Evolutionary conservation across 352 stramenopile species (phyloP).

Genomic region (Phytophthora sansomeana): DNA sequence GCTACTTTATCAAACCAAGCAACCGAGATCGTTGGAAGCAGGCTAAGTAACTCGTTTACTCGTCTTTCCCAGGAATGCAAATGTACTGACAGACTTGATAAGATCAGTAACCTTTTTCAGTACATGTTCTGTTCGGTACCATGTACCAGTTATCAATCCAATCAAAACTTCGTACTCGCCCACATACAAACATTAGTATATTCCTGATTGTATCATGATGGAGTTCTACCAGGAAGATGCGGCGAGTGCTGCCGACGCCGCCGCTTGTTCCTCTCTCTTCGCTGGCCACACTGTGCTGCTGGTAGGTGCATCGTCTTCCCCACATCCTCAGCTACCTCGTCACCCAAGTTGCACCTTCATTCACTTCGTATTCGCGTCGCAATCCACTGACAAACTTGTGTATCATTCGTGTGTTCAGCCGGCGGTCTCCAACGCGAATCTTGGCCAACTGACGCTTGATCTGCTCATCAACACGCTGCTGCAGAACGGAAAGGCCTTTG

Average conservation of each 20-base stretch:
- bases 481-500: constrained; percentile 50
- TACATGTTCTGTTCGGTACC: too few species aligned
- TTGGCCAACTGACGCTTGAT: constrained; percentile 83
- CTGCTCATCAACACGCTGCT: constrained; percentile 81
- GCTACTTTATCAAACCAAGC: too few species aligned
- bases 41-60: too few species aligned
- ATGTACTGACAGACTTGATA: too few species aligned
- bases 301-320: constrained; percentile 35
- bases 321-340: background rate
- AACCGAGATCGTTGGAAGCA: too few species aligned
- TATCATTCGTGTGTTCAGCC: constrained; percentile 47
- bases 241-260: constrained; percentile 33
- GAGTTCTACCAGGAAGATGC: constrained; percentile 56
- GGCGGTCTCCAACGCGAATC: constrained; percentile 80
- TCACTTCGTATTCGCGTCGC: background rate
- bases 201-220: constrained; percentile 28
- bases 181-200: constrained; percentile 14
- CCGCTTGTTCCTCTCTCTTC: constrained; percentile 48
- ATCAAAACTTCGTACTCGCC: background rate
- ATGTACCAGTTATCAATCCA: background rate
- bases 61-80: too few species aligned
- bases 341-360: constrained; percentile 4
- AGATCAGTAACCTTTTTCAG: too few species aligned
- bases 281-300: constrained; percentile 62
- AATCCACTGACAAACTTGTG: constrained; percentile 23